Base-by-base conservation (phyloP, 2,329 filamentous ascomycete species). In the Penicillium sp. region DNA sequence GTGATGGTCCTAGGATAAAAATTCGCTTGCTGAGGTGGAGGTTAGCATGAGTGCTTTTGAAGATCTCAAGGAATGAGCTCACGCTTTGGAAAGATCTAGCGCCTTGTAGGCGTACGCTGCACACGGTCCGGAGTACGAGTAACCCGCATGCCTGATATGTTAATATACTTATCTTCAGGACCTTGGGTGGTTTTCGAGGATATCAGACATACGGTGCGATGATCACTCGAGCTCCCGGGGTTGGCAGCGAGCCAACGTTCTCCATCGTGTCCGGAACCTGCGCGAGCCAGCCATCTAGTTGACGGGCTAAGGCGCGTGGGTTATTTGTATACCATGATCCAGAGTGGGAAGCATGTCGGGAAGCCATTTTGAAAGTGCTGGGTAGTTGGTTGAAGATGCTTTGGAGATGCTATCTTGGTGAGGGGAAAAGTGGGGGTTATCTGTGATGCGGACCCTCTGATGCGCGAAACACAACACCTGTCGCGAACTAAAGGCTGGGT, bases 61-160 rank as follows among this genome's bases (percentile, higher is more conserved):
- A 29, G 29, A n/a, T 48, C 45, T 16, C 5, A 21, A 40, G 39
- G 39, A 38, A 43, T 36, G 24, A 48, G 72, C 81, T 71, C 73
- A 87, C 83, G 87, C 88, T 57, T 85, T 84, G 55, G 85, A 87
- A 52, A 97, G 81, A 71, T 97, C 92, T 46, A 96, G 86, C 6
- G 84, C 83, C 74, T 90, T 94, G 77, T 97, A 99, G 8, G 94
- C 94, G 87, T 91, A 97, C 41, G 92, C 94, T 41, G 94, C 94
- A 62, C 91, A 93, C 38, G 87, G 84, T 7, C 94, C 94, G 4
- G 94, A 99, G 79, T 93, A 97, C 2, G 84, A 79, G 76, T 96
- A 99, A 57, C 94, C 94, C 55, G 94, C 94, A 73, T 99, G 94
- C 56, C 93, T 97, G 66, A 63, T 49, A 53, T 13, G 50, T 44